Conservation (phyloP, 768 basidiomycete species). For the Polyporus arcularius region DNA sequence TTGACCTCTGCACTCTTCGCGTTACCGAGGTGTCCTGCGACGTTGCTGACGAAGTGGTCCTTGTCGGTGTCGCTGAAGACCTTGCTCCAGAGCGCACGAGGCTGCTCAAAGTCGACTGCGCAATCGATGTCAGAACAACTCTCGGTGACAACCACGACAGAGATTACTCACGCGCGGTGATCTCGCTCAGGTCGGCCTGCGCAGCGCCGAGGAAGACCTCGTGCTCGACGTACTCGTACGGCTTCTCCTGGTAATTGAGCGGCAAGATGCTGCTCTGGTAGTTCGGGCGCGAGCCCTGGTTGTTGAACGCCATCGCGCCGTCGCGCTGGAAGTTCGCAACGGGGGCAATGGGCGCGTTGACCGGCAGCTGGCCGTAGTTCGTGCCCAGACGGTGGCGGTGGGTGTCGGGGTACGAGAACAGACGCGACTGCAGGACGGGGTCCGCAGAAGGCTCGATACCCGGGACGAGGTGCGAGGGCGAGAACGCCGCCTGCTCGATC, state of each 20-base stretch:
- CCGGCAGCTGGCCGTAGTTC: slow-evolving; percentile 86
- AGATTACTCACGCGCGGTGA: slow-evolving; percentile 72
- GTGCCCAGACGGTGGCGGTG: slow-evolving; percentile 74
- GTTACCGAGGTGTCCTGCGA: slow-evolving; percentile 59
- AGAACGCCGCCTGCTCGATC: slow-evolving; percentile 90
- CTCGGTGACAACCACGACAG: not conserved
- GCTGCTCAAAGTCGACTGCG: slow-evolving; percentile 84
- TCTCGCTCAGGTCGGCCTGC: slow-evolving; percentile 64
- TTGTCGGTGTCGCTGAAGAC: slow-evolving; percentile 67
- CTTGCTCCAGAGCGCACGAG: slow-evolving; percentile 64
- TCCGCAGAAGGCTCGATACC: slow-evolving; percentile 91
- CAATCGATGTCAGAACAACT: not conserved
- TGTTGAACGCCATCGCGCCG: slow-evolving; percentile 65
- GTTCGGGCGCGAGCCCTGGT: slow-evolving; percentile 85
- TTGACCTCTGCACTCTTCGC: slow-evolving; percentile 65
- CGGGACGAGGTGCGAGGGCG: slow-evolving; percentile 84
- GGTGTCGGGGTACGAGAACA: slow-evolving; percentile 94
- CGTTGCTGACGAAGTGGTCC: slow-evolving; percentile 65
- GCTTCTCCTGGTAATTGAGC: slow-evolving; percentile 53
- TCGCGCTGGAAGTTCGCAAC: slow-evolving; percentile 93
- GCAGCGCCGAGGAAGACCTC: slow-evolving; percentile 78
- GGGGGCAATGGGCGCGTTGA: slow-evolving; percentile 76
- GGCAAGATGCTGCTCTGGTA: slow-evolving; percentile 81
- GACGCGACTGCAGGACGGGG: slow-evolving; percentile 90
- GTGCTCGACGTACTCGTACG: slow-evolving; percentile 50